These are phyloP conservation scores for Rhizophora apiculata DNA, from an alignment of 345 rosid genomes.

Conservation along the genomic window DNA sequence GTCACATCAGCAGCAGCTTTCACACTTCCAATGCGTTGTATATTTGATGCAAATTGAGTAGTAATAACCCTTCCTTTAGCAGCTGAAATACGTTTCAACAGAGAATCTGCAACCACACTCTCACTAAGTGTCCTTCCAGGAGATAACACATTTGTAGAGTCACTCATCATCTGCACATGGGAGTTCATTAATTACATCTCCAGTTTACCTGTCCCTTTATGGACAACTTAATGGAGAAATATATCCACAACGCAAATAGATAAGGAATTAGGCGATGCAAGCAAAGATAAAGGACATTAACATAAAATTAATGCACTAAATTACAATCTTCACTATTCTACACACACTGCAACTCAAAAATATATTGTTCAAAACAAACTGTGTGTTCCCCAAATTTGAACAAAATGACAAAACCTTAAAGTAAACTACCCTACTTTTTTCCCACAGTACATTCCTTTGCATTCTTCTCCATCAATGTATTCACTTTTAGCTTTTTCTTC, in stretches of 20 bases:
- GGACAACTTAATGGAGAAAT: constrained; percentile 2
- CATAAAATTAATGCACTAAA: neutral
- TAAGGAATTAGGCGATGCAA: neutral
- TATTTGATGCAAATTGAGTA: constrained; percentile 96
- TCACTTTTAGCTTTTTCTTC: neutral
- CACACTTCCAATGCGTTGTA: constrained; percentile 95
- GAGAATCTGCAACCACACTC: constrained; percentile 75
- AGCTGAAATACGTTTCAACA: constrained; percentile 68
- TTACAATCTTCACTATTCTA: neutral
- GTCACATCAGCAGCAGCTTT: constrained; percentile 96
- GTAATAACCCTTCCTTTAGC: constrained; percentile 93
- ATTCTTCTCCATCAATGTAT: constrained; percentile 1
- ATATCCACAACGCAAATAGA: constrained; percentile 12
- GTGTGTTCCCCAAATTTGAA: constrained; percentile 7
- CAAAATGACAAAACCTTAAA: neutral
- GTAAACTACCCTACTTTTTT: neutral
- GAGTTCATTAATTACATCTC: constrained; percentile 11
- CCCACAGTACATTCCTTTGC: neutral
- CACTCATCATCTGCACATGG: constrained; percentile 88
- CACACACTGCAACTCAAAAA: neutral
- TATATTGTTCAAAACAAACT: constrained; percentile 2
- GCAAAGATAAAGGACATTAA: neutral
- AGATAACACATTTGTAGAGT: constrained; percentile 91
- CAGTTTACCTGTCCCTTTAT: neutral
- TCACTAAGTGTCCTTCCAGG: constrained; percentile 96